These are phyloP conservation scores for Hymenoscyphus infarciens DNA, from an alignment of 2,329 filamentous ascomycete genomes.

Conservation along the genomic window DNA sequence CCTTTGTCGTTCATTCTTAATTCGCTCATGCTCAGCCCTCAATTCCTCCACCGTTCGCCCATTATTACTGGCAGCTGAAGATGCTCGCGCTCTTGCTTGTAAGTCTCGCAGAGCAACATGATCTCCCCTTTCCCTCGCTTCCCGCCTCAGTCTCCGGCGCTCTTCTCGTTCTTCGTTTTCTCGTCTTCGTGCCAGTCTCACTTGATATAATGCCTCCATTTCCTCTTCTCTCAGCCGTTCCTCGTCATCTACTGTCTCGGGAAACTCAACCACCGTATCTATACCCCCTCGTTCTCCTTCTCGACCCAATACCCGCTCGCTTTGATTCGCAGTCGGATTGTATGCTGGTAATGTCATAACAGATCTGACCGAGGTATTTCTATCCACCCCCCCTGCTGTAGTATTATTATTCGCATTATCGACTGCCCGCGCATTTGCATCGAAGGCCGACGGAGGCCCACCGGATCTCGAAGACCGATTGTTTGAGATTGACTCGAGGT, in stretches of 20 bases:
- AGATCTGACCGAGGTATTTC: constrained; percentile 84
- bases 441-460: constrained; percentile 17
- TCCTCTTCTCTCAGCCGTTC: constrained; percentile 83
- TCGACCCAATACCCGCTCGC: constrained; percentile 78
- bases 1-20: constrained; percentile 59
- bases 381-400: constrained; percentile 54
- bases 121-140: constrained; percentile 71
- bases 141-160: constrained; percentile 63
- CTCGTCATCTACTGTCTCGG: constrained; percentile 68
- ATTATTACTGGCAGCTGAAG: constrained; percentile 20
- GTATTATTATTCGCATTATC: background rate
- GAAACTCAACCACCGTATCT: constrained; percentile 83
- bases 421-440: background rate
- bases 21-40: constrained; percentile 51
- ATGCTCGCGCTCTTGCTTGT: constrained; percentile 50
- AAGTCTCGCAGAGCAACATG: constrained; percentile 64
- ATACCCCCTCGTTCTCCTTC: constrained; percentile 91
- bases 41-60: constrained; percentile 56
- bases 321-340: constrained; percentile 65
- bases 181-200: constrained; percentile 71
- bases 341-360: constrained; percentile 92
- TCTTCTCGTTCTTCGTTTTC: constrained; percentile 76
- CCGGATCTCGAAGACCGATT: constrained; percentile 13
- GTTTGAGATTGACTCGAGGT: constrained; percentile 39
- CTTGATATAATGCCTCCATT: constrained; percentile 91